Evolutionary conservation across 164 flowering plant genomes (phyloP).

Genomic region (Magnolia kwangsiensis): DNA sequence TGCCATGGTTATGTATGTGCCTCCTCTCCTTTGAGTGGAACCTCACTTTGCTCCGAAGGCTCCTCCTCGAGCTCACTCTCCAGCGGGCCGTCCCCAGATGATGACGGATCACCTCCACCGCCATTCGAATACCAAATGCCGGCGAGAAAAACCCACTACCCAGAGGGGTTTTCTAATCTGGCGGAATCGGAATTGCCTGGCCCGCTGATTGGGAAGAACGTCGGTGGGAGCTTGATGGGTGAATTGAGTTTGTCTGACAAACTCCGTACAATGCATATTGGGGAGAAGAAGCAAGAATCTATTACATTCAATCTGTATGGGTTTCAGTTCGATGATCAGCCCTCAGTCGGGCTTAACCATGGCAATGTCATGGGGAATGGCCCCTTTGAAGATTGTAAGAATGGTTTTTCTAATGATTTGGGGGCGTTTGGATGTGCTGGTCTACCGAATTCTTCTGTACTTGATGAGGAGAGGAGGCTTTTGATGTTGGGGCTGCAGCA

Average conservation of each 20-base stretch:
- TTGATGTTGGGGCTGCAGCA: slow-evolving; percentile 19
- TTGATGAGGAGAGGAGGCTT: slow-evolving; percentile 10
- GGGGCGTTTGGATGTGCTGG: neutral
- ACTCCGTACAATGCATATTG: slow-evolving; percentile 32
- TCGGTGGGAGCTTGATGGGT: slow-evolving; percentile 16
- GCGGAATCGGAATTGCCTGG: slow-evolving; percentile 19
- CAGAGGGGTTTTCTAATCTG: slow-evolving; percentile 17
- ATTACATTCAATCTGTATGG: slow-evolving; percentile 17
- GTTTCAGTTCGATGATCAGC: slow-evolving; percentile 14
- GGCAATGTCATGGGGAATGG: slow-evolving; percentile 19
- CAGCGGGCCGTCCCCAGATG: neutral
- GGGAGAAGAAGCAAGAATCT: slow-evolving; percentile 9
- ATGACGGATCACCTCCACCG: slow-evolving; percentile 18
- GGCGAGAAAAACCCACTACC: slow-evolving; percentile 6
- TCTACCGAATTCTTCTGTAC: neutral
- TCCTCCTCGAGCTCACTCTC: slow-evolving; percentile 30
- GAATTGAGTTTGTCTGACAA: slow-evolving; percentile 27
- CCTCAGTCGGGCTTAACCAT: neutral
- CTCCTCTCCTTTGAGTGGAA: slow-evolving; percentile 34
- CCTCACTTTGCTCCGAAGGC: slow-evolving; percentile 25
- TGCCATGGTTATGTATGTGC: slow-evolving; percentile 16
- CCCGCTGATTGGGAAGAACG: slow-evolving; percentile 17
- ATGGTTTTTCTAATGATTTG: slow-evolving; percentile 13
- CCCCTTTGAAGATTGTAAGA: slow-evolving; percentile 15
- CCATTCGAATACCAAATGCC: slow-evolving; percentile 16